Percentiles rank a stretch among this genome's conserved stretches.
phyloP scores from a whole-genome alignment of 129 eudicot species.

The Heracleum sosnowskyi region DNA sequence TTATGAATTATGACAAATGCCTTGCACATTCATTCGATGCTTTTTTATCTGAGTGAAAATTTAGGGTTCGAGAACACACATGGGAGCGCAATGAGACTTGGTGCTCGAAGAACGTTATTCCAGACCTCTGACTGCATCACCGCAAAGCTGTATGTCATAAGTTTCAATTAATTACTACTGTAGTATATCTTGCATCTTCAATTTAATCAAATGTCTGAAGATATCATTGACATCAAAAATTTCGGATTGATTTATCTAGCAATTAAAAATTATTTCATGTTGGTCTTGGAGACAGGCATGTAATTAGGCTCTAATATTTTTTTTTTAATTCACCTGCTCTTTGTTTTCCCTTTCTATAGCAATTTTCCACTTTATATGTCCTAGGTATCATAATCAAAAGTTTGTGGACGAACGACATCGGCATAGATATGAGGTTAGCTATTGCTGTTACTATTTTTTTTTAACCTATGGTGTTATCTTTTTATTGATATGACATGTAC shows the following conservation, averaged over 20 bases:
- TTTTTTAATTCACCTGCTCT: too few species aligned
- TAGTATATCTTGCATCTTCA: neutral
- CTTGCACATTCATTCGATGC: neutral
- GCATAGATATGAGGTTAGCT: constrained; percentile 19
- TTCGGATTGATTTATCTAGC: neutral
- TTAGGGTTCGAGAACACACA: constrained; percentile 83
- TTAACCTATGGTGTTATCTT: neutral
- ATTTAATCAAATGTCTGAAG: neutral
- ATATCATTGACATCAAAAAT: neutral
- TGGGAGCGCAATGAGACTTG: constrained; percentile 98
- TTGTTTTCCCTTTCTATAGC: neutral
- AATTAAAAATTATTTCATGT: neutral
- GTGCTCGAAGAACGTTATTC: constrained; percentile 73
- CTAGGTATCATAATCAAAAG: neutral
- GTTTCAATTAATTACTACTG: neutral
- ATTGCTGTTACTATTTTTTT: neutral
- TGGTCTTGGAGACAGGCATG: neutral
- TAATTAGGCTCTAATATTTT: too few species aligned
- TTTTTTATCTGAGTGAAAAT: constrained; percentile 5
- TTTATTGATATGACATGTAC: neutral
- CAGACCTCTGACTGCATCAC: constrained; percentile 70
- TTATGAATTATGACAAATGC: neutral
- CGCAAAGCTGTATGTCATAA: constrained; percentile 67
- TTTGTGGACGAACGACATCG: constrained; percentile 12
- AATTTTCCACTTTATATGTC: neutral